Evolutionary conservation across 306 rosid genomes (phyloP).

Genomic region (Abrus pulchellus): DNA sequence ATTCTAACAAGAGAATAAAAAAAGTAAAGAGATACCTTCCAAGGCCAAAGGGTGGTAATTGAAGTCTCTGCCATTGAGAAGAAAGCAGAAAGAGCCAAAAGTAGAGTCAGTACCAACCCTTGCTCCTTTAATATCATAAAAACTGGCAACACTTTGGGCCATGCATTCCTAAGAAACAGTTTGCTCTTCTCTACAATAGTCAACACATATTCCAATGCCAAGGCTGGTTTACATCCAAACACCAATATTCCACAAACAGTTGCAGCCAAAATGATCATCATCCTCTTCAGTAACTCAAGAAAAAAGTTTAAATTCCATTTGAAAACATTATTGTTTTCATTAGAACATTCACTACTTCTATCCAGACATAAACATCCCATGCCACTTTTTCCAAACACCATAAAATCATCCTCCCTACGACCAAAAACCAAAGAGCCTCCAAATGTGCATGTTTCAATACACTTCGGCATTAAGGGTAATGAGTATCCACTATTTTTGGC

Average conservation of each 20-base stretch:
- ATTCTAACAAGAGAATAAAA: background rate
- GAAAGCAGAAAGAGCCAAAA: slow-evolving; percentile 94
- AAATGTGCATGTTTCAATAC: slow-evolving; percentile 10
- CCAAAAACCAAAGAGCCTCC: background rate
- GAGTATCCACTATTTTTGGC: background rate
- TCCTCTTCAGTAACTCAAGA: slow-evolving; percentile 58
- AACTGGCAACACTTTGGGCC: slow-evolving; percentile 83
- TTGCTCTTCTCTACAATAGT: slow-evolving; percentile 81
- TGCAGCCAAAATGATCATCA: slow-evolving; percentile 69
- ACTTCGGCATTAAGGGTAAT: background rate
- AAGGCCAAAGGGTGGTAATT: slow-evolving; percentile 98
- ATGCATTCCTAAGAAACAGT: slow-evolving; percentile 73
- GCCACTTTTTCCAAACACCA: background rate
- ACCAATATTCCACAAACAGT: slow-evolving; percentile 72
- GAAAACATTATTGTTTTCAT: slow-evolving; percentile 46
- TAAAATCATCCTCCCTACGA: background rate
- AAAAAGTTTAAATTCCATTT: slow-evolving; percentile 54
- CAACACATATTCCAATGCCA: slow-evolving; percentile 70
- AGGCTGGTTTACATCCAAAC: slow-evolving; percentile 69
- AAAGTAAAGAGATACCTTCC: slow-evolving; percentile 74
- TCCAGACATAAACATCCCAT: slow-evolving; percentile 51
- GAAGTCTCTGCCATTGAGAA: slow-evolving; percentile 99
- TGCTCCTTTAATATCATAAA: slow-evolving; percentile 91
- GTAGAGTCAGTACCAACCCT: slow-evolving; percentile 81
- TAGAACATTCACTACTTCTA: slow-evolving; percentile 47